phyloP scores from a whole-genome alignment of 2,329 filamentous ascomycete species.

The Incumbomyces delicatus region DNA sequence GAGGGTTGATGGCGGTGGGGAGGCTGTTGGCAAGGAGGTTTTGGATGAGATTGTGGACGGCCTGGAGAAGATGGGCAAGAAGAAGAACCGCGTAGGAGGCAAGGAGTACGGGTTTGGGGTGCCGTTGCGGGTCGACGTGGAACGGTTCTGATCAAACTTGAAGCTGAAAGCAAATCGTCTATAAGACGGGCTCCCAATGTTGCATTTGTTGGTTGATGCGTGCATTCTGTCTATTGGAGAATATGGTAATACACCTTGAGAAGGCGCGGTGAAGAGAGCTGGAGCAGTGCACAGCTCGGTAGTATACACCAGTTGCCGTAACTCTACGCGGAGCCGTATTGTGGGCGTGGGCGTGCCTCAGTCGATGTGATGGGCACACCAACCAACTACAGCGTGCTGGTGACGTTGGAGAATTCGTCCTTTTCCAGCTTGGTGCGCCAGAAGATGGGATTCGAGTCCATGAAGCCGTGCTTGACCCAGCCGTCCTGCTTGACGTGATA shows the following conservation, averaged over 20 bases:
- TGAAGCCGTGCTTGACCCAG: constrained; percentile 98
- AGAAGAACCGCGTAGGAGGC: constrained; percentile 29
- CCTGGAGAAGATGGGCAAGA: constrained; percentile 28
- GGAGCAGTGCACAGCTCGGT: too few relatives aligned
- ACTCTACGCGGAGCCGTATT: too few relatives aligned
- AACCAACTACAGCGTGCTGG: constrained; percentile 27
- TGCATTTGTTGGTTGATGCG: too few relatives aligned
- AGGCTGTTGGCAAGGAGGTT: constrained; percentile 8
- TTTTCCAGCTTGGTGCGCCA: constrained; percentile 99
- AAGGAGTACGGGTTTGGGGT: constrained; percentile 19
- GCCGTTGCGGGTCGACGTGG: constrained; percentile 13
- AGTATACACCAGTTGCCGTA: too few relatives aligned
- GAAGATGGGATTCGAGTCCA: constrained; percentile 97
- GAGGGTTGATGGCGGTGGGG: not conserved
- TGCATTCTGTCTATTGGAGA: too few relatives aligned
- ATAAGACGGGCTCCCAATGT: too few relatives aligned
- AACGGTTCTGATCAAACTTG: not conserved
- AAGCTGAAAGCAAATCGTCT: too few relatives aligned
- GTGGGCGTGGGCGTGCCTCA: too few relatives aligned
- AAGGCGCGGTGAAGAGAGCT: too few relatives aligned
- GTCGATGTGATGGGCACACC: too few relatives aligned
- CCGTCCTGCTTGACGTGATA: constrained; percentile 99
- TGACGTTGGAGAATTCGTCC: constrained; percentile 96
- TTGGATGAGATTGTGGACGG: constrained; percentile 16
- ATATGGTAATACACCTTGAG: too few relatives aligned